These are phyloP conservation scores for Phoma sp. DNA, from an alignment of 2,329 filamentous ascomycete genomes.

Conservation along the genomic window DNA sequence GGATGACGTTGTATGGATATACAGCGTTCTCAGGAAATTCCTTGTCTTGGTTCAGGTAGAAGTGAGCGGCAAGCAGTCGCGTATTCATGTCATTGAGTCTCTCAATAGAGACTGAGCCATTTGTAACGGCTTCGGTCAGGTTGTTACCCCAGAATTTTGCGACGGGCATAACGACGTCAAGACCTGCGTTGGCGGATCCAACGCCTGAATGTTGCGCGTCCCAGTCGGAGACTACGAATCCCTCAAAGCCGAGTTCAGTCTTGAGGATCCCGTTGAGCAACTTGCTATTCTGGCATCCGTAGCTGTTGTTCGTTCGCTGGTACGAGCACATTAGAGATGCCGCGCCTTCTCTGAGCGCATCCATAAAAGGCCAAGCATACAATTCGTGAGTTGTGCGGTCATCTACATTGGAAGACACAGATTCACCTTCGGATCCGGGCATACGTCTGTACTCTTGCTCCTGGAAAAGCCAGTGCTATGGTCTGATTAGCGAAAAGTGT, in stretches of 20 bases:
- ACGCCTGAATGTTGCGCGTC: slow-evolving; percentile 55
- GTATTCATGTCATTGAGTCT: slow-evolving; percentile 42
- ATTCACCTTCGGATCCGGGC: slow-evolving; percentile 56
- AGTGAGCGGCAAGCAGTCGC: slow-evolving; percentile 35
- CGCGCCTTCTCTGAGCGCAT: slow-evolving; percentile 63
- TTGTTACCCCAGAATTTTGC: slow-evolving; percentile 40
- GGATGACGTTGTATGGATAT: slow-evolving; percentile 30
- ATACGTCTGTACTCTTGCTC: slow-evolving; percentile 61
- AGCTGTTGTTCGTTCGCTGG: slow-evolving; percentile 41
- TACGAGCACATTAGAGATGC: slow-evolving; percentile 66
- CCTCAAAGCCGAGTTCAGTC: slow-evolving; percentile 57
- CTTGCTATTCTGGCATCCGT: slow-evolving; percentile 46
- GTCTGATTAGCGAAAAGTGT: slow-evolving; percentile 29
- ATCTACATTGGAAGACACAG: slow-evolving; percentile 66
- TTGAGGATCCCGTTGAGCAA: slow-evolving; percentile 59
- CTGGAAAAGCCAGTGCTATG: slow-evolving; percentile 50
- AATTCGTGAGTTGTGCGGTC: slow-evolving; percentile 69
- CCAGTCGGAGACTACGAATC: slow-evolving; percentile 52
- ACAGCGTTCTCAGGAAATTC: slow-evolving; percentile 36
- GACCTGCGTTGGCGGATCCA: slow-evolving; percentile 52
- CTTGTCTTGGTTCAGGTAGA: slow-evolving; percentile 49
- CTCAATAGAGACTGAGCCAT: slow-evolving; percentile 31
- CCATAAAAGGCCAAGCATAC: slow-evolving; percentile 71
- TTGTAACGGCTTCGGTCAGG: slow-evolving; percentile 38
- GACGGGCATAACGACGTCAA: slow-evolving; percentile 55